Conservation (phyloP, 1,284 basidiomycete species). For the Leccinum laetum region DNA sequence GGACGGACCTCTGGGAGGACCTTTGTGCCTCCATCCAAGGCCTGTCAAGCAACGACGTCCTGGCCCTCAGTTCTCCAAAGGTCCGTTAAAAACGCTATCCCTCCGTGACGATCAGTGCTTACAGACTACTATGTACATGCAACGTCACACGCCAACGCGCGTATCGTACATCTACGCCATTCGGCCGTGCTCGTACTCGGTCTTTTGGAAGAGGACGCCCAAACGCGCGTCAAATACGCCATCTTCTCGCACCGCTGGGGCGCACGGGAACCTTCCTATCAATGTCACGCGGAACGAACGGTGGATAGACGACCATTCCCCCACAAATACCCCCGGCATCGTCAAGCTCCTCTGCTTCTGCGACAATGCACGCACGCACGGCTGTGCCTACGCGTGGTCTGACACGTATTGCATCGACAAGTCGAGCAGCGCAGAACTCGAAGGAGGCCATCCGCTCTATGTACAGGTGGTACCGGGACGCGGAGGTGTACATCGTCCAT, state of each 20-base stretch:
- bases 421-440: conserved; percentile 13
- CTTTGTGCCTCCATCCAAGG: too few species aligned
- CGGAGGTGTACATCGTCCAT: conserved; percentile 16
- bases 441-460: conserved; percentile 19
- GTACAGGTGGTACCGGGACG: conserved; percentile 18
- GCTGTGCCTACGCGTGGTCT: conserved; percentile 17
- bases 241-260: conserved; percentile 20
- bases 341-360: conserved; percentile 12
- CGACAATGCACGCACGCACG: conserved; percentile 9
- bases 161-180: too few species aligned
- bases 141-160: too few species aligned
- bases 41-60: too few species aligned
- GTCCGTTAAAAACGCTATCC: too few species aligned
- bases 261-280: conserved; percentile 13
- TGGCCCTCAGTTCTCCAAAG: too few species aligned
- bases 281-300: conserved; percentile 3
- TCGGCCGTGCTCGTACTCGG: too few species aligned
- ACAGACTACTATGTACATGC: too few species aligned
- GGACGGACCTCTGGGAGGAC: too few species aligned
- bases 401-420: conserved; percentile 19
- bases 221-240: conserved; percentile 9
- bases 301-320: background rate
- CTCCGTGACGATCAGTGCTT: too few species aligned
- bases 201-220: too few species aligned
- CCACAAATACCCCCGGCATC: conserved; percentile 1